Percentiles rank a stretch among this genome's conserved stretches.
phyloP scores from a whole-genome alignment of 306 rosid species.

The Prunus kanzakura region DNA sequence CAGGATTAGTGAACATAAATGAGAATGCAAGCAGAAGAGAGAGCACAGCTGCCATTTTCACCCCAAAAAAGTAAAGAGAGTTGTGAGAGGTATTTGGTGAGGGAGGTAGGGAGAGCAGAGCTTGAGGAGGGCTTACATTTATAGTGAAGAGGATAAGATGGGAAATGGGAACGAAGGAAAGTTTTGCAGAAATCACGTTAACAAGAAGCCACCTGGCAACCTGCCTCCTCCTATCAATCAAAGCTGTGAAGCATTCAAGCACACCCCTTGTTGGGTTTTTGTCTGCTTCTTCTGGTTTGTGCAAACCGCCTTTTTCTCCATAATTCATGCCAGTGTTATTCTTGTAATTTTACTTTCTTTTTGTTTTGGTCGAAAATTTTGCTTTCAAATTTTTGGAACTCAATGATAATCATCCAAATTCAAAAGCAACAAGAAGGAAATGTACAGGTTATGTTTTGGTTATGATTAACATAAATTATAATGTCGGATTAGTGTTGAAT shows the following conservation, averaged over 20 bases:
- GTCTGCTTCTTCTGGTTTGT: slow-evolving; percentile 29
- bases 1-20: slow-evolving; percentile 41
- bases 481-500: too few species aligned
- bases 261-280: slow-evolving; percentile 19
- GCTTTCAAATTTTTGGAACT: neutral
- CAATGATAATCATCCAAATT: neutral
- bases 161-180: slow-evolving; percentile 20
- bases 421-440: neutral
- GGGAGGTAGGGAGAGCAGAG: slow-evolving; percentile 3
- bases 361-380: too few species aligned
- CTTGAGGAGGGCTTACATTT: slow-evolving; percentile 25
- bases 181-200: slow-evolving; percentile 48
- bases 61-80: neutral
- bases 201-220: slow-evolving; percentile 1
- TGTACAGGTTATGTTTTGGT: too few species aligned
- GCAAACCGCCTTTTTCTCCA: slow-evolving; percentile 51
- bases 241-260: too few species aligned
- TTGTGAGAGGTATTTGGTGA: slow-evolving; percentile 19
- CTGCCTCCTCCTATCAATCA: neutral
- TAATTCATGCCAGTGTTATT: slow-evolving; percentile 38
- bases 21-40: slow-evolving; percentile 34
- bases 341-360: neutral
- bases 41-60: slow-evolving; percentile 43
- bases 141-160: slow-evolving; percentile 19
- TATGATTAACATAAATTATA: neutral